phyloP scores from a whole-genome alignment of 768 basidiomycete species.

The Calocera viscosa region DNA sequence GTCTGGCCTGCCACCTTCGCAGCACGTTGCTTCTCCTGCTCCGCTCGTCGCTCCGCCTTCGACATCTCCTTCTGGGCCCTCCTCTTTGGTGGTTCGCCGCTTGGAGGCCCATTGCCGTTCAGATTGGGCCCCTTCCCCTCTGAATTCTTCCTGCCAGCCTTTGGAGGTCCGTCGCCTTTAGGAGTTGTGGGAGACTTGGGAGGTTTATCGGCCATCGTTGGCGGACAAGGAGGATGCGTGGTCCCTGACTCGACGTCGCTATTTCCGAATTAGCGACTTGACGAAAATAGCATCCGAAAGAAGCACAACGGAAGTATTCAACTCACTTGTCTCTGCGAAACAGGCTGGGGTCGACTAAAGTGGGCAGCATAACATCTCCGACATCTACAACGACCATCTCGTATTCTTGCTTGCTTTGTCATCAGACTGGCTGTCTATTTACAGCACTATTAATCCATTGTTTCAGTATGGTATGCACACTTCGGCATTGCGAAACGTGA shows the following conservation, averaged over 20 bases:
- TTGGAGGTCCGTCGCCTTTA: background rate
- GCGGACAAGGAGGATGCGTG: background rate
- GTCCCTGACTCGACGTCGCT: constrained; percentile 1
- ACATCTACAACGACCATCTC: background rate
- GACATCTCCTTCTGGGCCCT: constrained; percentile 58
- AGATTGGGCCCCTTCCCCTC: background rate
- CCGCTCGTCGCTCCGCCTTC: constrained; percentile 66
- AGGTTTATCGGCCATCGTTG: constrained; percentile 3
- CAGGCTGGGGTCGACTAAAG: background rate
- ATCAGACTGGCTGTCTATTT: background rate
- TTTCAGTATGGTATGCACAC: constrained; percentile 2
- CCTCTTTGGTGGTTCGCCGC: constrained; percentile 22
- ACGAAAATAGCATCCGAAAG: constrained; percentile 3
- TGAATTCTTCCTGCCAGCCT: background rate
- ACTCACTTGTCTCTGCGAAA: background rate
- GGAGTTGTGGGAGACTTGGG: background rate
- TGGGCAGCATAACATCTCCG: background rate
- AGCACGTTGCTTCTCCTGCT: constrained; percentile 68
- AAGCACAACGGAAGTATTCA: background rate
- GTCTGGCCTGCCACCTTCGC: constrained; percentile 49
- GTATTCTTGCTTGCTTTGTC: background rate
- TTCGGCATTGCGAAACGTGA: background rate
- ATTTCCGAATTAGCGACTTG: background rate
- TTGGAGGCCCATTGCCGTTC: background rate
- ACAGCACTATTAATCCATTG: background rate